Evolutionary conservation across 192 early-diverging fungal genomes (phyloP).

Genomic region (Gamsiella multidivaricata): DNA sequence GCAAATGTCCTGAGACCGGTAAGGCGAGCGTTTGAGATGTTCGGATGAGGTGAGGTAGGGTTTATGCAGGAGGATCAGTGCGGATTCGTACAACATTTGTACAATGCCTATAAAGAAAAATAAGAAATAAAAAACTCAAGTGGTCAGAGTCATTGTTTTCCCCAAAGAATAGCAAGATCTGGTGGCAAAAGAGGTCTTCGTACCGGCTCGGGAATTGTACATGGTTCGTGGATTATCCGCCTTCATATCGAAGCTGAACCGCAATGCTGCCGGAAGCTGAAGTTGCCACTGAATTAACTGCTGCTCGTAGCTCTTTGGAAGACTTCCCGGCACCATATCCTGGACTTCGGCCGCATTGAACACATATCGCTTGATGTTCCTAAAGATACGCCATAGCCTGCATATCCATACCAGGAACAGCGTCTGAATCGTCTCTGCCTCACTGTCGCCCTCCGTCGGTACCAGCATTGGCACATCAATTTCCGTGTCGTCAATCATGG

Average conservation of each 20-base stretch:
- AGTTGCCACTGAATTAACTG: conserved; percentile 52
- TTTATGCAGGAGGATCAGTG: conserved; percentile 45
- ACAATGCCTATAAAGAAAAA: conserved; percentile 19
- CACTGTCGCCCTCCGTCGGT: conserved; percentile 14
- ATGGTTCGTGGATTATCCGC: conserved; percentile 36
- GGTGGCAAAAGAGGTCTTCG: neutral
- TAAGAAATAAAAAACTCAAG: too few relatives aligned
- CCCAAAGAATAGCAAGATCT: neutral
- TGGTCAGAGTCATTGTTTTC: too few relatives aligned
- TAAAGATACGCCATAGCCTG: conserved; percentile 42
- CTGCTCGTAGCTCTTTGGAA: conserved; percentile 48
- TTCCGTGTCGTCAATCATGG: conserved; percentile 45
- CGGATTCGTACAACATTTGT: conserved; percentile 51
- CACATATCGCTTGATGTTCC: conserved; percentile 49
- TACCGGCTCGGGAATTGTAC: conserved; percentile 49
- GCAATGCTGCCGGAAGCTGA: conserved; percentile 31
- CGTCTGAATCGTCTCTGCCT: conserved; percentile 16
- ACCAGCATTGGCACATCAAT: conserved; percentile 30
- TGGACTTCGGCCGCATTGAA: conserved; percentile 44
- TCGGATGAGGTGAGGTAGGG: conserved; percentile 46
- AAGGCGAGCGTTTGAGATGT: conserved; percentile 47
- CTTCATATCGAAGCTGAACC: conserved; percentile 41
- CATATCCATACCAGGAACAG: conserved; percentile 34
- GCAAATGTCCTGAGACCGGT: conserved; percentile 53
- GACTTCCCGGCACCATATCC: conserved; percentile 47